Base-by-base conservation (phyloP, 2,329 filamentous ascomycete genomes). In the Davidsoniella australis region DNA sequence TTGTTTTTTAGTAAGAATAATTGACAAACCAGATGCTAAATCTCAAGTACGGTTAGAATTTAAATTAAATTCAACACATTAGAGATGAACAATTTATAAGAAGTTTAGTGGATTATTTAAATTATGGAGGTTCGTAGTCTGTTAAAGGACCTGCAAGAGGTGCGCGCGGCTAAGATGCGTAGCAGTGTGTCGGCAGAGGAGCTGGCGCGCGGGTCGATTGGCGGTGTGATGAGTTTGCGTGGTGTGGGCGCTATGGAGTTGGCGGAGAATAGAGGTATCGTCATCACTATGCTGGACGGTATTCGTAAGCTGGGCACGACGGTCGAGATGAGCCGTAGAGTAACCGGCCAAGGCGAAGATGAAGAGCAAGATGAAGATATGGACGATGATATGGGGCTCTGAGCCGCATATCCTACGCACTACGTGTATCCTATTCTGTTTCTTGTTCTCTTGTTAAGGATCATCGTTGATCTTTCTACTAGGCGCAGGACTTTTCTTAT, bases 221-320 rank as follows among this genome's bases (percentile, higher is more conserved):
- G 80, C 18, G 79, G 88, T n/a, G 75, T 85, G 50, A 73, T 82
- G 61, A 75, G 68, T 50, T 56, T 82, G 50, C 63, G 71, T 2
- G 89, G 89, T 18, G 83, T 96, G 0, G 91, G 91, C 2, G 85
- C 85, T 2, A 87, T 96, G 82, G 91, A 98, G 67, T 70, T 96
- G 44, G 82, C 84, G 0, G 89, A 96, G 67, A 84, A 80, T 49
- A 74, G 89, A 58, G 80, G 78, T 0, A 94, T 95, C 60, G 78
- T 96, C 54, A 71, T 78, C 1, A 85, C 84, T 1, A 85, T 95
- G 2, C 80, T 96, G 55, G 88, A 96, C 62, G 86, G 85, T 4
- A 70, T 96, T 58, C 76, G 87, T 58, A 88, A 78, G 68, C 76
- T 96, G 47, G 86, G 86, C 8, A 78, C 81, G 2, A 86, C 83